Evolutionary conservation across 2,329 filamentous ascomycete species (phyloP), one percentile per base, ranked within the genome.

Genomic region (Huntiella moniliformis): DNA sequence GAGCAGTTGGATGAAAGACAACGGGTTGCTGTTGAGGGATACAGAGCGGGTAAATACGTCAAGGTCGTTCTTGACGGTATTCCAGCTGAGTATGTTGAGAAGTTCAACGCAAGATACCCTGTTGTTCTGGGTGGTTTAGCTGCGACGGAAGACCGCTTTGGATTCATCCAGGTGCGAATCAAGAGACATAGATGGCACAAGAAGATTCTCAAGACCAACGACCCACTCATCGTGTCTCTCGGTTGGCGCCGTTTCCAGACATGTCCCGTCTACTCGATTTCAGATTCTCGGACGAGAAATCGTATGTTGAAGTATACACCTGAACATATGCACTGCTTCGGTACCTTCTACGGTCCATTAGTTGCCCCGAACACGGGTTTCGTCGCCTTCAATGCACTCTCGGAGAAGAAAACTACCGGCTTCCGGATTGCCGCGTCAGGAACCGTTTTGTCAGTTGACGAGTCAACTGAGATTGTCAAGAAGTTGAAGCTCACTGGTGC

Each of bases 261-360:
- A 4, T 68, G 91, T 54, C 88, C 88, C 13, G 77, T 95, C 50
- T 98, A 95, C 73, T 91, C 82, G 64, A 94, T 91, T 48, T 91
- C 84, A 17, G 91, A 96, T 61, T 93, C 83, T 51, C 77, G 91
- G 54, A 92, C 84, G 18, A 74, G 91, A 52, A 95, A 96, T 63
- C 79, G 91, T 48, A 95, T 98, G 88, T 73, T 98, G 51, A 98
- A 98, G 63, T 98, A 98, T 63, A 95, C 88, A 0, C 92, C 91
- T 0, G 92, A 98, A 67, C 91, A 98, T 59, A 96, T 95, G 86
- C 91, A 96, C 65, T 98, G 92, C 65, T 93, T 93, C 59, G 91
- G 76, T 36, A 94, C 87, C 43, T 86, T 96, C 62, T 96, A 93
- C 57, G 91, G 87, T 0, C 91, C 92, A 0, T 74, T 98, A 5